Evolutionary conservation across 371 early-diverging fungal species (phyloP), one percentile per base, ranked within the genome.

Genomic region (Zychaea mexicana): DNA sequence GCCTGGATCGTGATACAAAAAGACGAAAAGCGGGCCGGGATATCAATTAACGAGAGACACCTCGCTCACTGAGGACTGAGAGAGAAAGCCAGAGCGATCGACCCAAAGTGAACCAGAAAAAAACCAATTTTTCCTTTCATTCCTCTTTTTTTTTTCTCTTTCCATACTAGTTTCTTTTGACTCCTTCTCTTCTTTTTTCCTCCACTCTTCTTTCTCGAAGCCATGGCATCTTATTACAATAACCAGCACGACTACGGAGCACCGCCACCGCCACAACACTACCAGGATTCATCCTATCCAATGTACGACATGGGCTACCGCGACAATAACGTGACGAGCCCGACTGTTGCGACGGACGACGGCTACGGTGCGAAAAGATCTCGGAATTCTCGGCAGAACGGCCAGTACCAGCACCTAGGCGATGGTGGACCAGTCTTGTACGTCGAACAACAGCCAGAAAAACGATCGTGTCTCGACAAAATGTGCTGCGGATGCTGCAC

Each of bases 401-500:
- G 55, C 15, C 54, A 52, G 13, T 62, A 62, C 21, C 62, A 62
- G 24, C 42, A 62, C 22, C 45, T 62, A n/a, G 45, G 38, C 3
- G 62, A 62, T 2, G 33, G 55, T 5, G 62, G 45, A 3, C 42
- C 55, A 8, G 55, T 55, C 10, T 22, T 61, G 28, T 61, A 61
- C 13, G 38, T 38, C 28, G 55, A 62, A 30, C 27, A 53, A 33
- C 31, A 28, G 6, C 39, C 28, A 13, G 33, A 62, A 33, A 30
- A 42, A 21, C 69, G 79, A 19, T 73, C 82, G 7, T 82, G 82
- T 45, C 57, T 71, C 22, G 82, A 77, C 28, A 74, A 67, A 21
- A n/a, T 77, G 13, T 82, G 82, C 27, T 82, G 82, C 61, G 82
- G 76, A 10, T 82, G 82, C 49, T 82, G 79, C 56, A 73, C 76